Conservation (phyloP, 306 rosid genomes). For the Ammopiptanthus mongolicus region DNA sequence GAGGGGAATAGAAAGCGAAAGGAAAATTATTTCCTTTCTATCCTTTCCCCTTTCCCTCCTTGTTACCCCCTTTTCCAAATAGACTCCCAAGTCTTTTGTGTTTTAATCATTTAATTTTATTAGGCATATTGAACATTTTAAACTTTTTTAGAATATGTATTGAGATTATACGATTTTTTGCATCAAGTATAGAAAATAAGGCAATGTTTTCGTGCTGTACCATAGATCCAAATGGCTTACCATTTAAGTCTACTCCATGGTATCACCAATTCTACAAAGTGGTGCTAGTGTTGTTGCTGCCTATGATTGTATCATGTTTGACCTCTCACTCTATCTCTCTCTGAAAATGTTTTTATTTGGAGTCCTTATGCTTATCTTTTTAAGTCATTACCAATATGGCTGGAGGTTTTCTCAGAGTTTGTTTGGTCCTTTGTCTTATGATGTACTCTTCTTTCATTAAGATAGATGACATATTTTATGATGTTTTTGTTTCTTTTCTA, state of each 20-base stretch:
- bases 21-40: not conserved
- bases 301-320: not conserved
- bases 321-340: not conserved
- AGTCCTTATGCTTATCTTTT: not conserved
- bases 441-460: not conserved
- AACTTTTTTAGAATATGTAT: not conserved
- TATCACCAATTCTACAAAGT: not conserved
- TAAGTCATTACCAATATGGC: not conserved
- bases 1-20: not conserved
- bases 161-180: not conserved
- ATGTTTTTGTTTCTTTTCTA: not conserved
- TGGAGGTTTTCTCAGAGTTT: not conserved
- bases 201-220: not conserved
- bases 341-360: not conserved
- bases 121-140: not conserved
- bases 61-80: too few species aligned
- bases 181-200: not conserved
- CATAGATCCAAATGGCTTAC: not conserved
- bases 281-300: not conserved
- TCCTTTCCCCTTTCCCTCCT: not conserved
- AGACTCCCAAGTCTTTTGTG: not conserved
- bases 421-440: not conserved
- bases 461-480: not conserved
- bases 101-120: not conserved
- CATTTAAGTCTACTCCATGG: not conserved